A percentile compares a stretch with the other conserved stretches of the same genome.
Evolutionary conservation across 2,329 filamentous ascomycete species (phyloP).

Genomic region (Colletotrichum musae): DNA sequence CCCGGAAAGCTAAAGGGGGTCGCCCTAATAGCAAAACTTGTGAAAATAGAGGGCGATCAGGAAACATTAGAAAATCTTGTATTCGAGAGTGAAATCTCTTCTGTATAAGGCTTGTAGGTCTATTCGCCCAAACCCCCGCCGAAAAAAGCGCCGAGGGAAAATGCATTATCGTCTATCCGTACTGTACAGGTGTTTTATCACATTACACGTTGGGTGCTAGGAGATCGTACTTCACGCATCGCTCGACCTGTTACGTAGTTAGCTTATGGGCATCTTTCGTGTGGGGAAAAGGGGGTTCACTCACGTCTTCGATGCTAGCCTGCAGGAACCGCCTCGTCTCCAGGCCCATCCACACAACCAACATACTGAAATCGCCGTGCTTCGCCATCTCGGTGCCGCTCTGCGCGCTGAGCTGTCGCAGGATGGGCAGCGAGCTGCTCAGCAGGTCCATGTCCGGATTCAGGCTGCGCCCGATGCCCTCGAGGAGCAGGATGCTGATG

Average conservation of each 20-base stretch:
- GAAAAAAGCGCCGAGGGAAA: neutral
- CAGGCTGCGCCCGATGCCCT: conserved; percentile 91
- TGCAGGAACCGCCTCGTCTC: conserved; percentile 92
- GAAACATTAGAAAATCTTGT: conserved; percentile 16
- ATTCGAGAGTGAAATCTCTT: conserved; percentile 21
- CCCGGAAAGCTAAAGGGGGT: too few relatives aligned
- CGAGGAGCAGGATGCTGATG: conserved; percentile 91
- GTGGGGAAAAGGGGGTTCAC: conserved; percentile 48
- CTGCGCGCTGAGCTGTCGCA: conserved; percentile 88
- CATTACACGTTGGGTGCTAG: conserved; percentile 86
- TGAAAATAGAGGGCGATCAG: neutral
- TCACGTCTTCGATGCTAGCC: conserved; percentile 88
- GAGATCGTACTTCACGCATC: conserved; percentile 91
- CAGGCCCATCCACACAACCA: conserved; percentile 91
- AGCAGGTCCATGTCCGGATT: conserved; percentile 92
- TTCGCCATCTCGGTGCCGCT: conserved; percentile 79
- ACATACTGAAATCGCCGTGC: conserved; percentile 84
- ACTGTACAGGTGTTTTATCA: conserved; percentile 32
- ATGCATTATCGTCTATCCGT: conserved; percentile 33
- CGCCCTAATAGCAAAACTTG: too few relatives aligned
- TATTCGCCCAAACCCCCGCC: conserved; percentile 25
- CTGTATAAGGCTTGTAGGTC: conserved; percentile 26
- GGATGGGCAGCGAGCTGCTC: conserved; percentile 86
- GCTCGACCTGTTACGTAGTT: conserved; percentile 73
- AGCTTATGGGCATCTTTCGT: too few relatives aligned